Conservation (phyloP, 305 asterid species). For the Solanum hybrid region DNA sequence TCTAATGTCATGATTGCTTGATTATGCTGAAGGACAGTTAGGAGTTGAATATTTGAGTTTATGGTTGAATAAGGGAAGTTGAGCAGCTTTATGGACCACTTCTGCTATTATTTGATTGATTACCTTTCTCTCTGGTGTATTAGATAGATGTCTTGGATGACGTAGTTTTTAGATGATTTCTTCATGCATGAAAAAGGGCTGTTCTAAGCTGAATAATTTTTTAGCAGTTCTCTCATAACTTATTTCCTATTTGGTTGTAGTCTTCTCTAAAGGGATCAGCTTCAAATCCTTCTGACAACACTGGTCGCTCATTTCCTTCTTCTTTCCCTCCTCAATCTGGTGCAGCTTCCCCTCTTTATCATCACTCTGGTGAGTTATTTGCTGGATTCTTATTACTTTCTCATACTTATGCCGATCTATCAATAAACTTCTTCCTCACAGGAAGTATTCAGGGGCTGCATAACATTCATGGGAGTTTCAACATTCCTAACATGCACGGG, state of each 20-base stretch:
- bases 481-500: constrained; percentile 55
- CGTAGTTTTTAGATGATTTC: neutral
- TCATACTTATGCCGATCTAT: constrained; percentile 4
- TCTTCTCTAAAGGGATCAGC: constrained; percentile 79
- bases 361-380: constrained; percentile 64
- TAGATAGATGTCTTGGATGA: neutral
- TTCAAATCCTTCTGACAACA: constrained; percentile 79
- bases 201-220: constrained; percentile 3
- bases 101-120: neutral
- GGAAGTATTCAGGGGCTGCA: constrained; percentile 86
- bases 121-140: neutral
- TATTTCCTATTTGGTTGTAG: constrained; percentile 23
- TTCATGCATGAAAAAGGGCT: neutral
- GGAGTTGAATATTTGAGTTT: neutral
- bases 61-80: neutral
- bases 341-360: constrained; percentile 76
- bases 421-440: constrained; percentile 23
- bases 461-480: constrained; percentile 62
- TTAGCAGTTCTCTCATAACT: neutral
- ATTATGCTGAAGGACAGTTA: neutral
- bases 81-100: neutral
- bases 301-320: constrained; percentile 71
- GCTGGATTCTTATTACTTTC: constrained; percentile 8
- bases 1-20: neutral
- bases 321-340: constrained; percentile 82